Evolutionary conservation across 2,329 filamentous ascomycete genomes (phyloP), one percentile per base, ranked within the genome.

Genomic region (Fusarium siculi): DNA sequence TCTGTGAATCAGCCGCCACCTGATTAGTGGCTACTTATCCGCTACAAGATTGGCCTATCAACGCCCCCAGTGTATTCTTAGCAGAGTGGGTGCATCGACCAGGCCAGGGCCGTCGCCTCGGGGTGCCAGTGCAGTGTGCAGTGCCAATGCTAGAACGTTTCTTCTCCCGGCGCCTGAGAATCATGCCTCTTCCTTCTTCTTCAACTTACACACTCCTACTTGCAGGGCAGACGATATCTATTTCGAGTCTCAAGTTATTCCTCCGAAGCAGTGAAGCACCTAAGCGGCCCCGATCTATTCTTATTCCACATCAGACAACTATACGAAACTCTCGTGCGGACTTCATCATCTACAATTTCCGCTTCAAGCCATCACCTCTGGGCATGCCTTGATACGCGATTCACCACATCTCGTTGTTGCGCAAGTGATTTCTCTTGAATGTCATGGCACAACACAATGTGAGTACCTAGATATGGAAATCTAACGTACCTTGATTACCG

Each of bases 361-460:
- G 46, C 65, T 58, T 66, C 65, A 70, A 74, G 47, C 74, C 72
- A 78, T 72, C 72, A 78, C 70, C 67, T 72, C 66, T 68, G 77
- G 78, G 78, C 73, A 79, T 79, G 78, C 78, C 76, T 79, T 73
- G 65, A 76, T 75, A 78, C 78, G 70, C 73, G 76, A 78, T 73
- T 74, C 59, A 77, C 78, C 73, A 80, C 78, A 79, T 78, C 78
- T 80, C 76, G 74, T 79, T 74, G 76, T 75, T 77, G 68, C 79
- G 77, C 78, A 78, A 80, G 78, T 82, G 80, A 78, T 78, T 74
- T 65, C 58, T 68, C 73, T 67, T 78, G 78, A 57, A 74, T 79
- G 79, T 74, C 78, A 83, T 83, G 82, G 82, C 81, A 73, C 82
- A 82, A 76, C 80, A 80, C 78, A 82, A 77, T 81, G 82, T 83